phyloP scores from a whole-genome alignment of 1,284 basidiomycete species.

The Anthracocystis panici-leucophaei region DNA sequence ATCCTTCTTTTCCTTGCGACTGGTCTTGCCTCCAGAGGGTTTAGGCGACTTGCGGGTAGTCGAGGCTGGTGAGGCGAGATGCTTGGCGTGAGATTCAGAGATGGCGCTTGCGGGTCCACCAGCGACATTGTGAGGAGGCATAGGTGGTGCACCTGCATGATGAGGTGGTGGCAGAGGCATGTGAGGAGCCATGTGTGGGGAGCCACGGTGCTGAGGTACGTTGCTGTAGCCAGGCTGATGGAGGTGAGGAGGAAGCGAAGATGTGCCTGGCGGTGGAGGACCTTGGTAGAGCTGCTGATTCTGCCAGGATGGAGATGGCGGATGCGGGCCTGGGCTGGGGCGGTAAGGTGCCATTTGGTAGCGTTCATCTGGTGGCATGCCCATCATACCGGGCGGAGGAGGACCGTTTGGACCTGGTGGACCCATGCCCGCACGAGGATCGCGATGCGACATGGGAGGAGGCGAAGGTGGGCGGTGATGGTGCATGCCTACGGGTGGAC shows the following conservation, averaged over 20 bases:
- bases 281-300: slow-evolving; percentile 46
- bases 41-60: slow-evolving; percentile 45
- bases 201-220: slow-evolving; percentile 38
- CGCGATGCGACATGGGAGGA: slow-evolving; percentile 45
- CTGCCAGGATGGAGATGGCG: slow-evolving; percentile 51
- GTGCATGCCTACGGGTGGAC: slow-evolving; percentile 40
- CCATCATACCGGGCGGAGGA: slow-evolving; percentile 48
- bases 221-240: slow-evolving; percentile 38
- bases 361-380: slow-evolving; percentile 41
- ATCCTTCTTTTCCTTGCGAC: slow-evolving; percentile 43
- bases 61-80: slow-evolving; percentile 38
- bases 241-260: slow-evolving; percentile 37
- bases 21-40: slow-evolving; percentile 28
- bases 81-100: slow-evolving; percentile 42
- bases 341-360: slow-evolving; percentile 45
- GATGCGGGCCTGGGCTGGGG: slow-evolving; percentile 37
- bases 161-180: slow-evolving; percentile 44
- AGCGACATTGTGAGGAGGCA: slow-evolving; percentile 31
- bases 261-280: slow-evolving; percentile 34
- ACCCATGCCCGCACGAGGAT: slow-evolving; percentile 40
- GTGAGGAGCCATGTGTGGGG: slow-evolving; percentile 43
- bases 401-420: slow-evolving; percentile 37
- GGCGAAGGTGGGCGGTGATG: slow-evolving; percentile 47
- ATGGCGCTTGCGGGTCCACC: slow-evolving; percentile 32
- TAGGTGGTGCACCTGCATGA: slow-evolving; percentile 20